Evolutionary conservation across 1,139 yeast species (phyloP).

Genomic region (Saccharomyces hybrid): DNA sequence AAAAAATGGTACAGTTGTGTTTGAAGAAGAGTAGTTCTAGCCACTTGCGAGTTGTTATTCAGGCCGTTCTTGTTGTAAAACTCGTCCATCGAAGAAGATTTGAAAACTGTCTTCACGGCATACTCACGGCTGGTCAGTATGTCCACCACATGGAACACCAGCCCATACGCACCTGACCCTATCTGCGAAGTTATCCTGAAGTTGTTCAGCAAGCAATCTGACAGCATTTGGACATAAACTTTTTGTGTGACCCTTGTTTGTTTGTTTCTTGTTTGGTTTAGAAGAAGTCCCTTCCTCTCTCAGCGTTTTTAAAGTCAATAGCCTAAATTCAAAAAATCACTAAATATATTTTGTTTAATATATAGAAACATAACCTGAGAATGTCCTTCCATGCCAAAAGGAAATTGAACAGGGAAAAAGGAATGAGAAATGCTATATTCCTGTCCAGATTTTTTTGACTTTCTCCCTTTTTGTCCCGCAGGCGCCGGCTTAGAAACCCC

Average conservation of each 20-base stretch:
- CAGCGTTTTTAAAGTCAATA: background rate
- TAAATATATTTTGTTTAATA: background rate
- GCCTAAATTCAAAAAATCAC: background rate
- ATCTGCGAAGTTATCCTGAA: slow-evolving; percentile 31
- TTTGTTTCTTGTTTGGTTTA: no score
- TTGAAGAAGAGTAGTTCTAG: slow-evolving; percentile 24
- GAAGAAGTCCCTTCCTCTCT: no score
- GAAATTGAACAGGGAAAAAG: background rate
- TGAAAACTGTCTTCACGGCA: slow-evolving; percentile 71
- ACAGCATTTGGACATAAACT: slow-evolving; percentile 15
- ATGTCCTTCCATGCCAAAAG: background rate
- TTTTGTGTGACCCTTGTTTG: background rate
- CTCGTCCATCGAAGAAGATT: slow-evolving; percentile 23
- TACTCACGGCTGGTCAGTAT: slow-evolving; percentile 40
- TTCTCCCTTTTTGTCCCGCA: background rate
- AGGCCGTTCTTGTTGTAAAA: slow-evolving; percentile 16
- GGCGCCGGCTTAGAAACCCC: background rate
- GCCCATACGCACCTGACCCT: slow-evolving; percentile 89
- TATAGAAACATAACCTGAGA: background rate
- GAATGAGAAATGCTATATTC: background rate
- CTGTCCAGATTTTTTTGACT: background rate
- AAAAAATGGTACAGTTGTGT: slow-evolving; percentile 25
- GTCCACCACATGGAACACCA: slow-evolving; percentile 67
- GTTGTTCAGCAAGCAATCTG: slow-evolving; percentile 27
- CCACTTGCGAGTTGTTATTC: slow-evolving; percentile 21